These are phyloP conservation scores for Pythium grandisporangium DNA, from an alignment of 352 stramenopile genomes.

Conservation along the genomic window DNA sequence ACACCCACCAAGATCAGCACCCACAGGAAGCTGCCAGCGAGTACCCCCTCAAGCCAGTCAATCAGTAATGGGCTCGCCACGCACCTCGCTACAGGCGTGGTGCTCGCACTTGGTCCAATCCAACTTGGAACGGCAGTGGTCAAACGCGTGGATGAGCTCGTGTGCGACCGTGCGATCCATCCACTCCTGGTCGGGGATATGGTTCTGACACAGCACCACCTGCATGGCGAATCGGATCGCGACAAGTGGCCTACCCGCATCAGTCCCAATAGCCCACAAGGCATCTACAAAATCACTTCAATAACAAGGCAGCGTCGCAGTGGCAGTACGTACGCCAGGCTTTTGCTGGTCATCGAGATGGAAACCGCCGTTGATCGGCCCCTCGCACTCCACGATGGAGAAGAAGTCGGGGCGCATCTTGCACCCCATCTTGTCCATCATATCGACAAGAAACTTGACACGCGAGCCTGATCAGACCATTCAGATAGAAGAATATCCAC, in stretches of 20 bases:
- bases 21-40: too few species aligned
- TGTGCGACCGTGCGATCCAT: constrained; percentile 90
- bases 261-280: too few species aligned
- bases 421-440: constrained; percentile 84
- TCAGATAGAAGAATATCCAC: too few species aligned
- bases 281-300: too few species aligned
- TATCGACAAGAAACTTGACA: constrained; percentile 71
- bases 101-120: constrained; percentile 91
- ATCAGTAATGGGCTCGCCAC: too few species aligned
- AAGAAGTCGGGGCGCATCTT: constrained; percentile 69
- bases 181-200: constrained; percentile 86
- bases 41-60: too few species aligned
- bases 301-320: neutral
- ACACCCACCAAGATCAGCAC: too few species aligned
- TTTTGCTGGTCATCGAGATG: constrained; percentile 68
- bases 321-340: constrained; percentile 31
- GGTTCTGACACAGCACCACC: constrained; percentile 86
- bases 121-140: constrained; percentile 90
- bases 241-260: too few species aligned
- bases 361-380: constrained; percentile 83
- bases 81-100: constrained; percentile 88
- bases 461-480: constrained; percentile 66
- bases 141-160: constrained; percentile 91
- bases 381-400: constrained; percentile 72
- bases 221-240: constrained; percentile 6